Base-by-base conservation (phyloP, 1,284 basidiomycete genomes). In the Papiliotrema fonsecae region DNA sequence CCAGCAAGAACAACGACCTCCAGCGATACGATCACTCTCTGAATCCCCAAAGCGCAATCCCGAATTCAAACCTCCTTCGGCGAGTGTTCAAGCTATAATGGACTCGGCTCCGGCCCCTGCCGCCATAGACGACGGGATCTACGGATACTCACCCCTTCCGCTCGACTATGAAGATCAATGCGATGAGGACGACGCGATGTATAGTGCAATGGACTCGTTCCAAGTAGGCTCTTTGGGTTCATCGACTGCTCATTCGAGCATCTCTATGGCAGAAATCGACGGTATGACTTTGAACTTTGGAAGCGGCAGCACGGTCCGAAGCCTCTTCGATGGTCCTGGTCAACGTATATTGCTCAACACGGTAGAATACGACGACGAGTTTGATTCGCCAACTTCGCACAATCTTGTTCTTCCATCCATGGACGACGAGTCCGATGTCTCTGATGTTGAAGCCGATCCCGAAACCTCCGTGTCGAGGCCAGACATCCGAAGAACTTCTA, bases 151-250 rank as follows among this genome's bases (percentile, higher is more conserved):
- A 19, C 65, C 62, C 6, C 49, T 68, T 21, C 67, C 67, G 6
- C 58, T 57, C 6, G 66, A 67, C 43, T 70, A 71, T 44, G 69
- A 71, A 43, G 57, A 54, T 7, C 59, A 65, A 47, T 60, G 54
- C 41, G 61, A 59, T 21, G 68, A 70, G n/a, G 68, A 70, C 50
- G 54, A 59, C 34, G 52, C 42, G 25, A 22, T 65, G 34, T 64
- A 61, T 35, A 31, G 34, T 24, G 50, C 32, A 7, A 56, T 61
- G 47, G 56, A 54, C 35, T 35, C 46, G 3, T 57, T 57, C 36
- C 49, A 54, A 16, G 50, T 58, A 13, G 57, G 57, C 35, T 57
- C 53, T 14, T 39, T 62, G 13, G 60, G 58, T 0, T 62, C 56
- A 16, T 37, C 47, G 3, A 35, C 34, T 14, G 34, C 19, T 5